Conservation (phyloP, 352 stramenopile genomes). For the Globisporangium barbulae region DNA sequence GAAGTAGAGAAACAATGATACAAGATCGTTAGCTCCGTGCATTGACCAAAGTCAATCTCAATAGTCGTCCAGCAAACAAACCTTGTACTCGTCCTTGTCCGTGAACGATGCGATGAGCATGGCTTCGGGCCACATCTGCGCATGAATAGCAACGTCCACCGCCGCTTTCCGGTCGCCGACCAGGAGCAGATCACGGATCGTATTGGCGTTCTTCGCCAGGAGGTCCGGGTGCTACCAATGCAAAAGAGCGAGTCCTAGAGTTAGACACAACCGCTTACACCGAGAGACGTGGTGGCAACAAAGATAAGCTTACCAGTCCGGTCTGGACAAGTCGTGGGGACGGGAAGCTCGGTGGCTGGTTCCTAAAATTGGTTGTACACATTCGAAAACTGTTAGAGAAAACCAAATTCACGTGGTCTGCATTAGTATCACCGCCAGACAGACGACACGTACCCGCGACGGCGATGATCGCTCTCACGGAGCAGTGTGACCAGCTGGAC, state of each 20-base stretch:
- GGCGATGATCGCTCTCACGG: conserved; percentile 63
- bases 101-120: conserved; percentile 87
- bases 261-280: background rate
- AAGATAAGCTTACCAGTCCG: conserved; percentile 26
- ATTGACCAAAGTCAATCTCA: background rate
- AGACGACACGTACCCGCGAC: conserved; percentile 33
- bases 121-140: conserved; percentile 85
- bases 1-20: conserved; percentile 2
- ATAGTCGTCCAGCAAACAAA: background rate
- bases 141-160: conserved; percentile 69
- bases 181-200: conserved; percentile 70
- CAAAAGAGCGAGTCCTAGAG: background rate
- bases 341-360: conserved; percentile 42
- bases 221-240: conserved; percentile 49
- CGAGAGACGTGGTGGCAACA: background rate
- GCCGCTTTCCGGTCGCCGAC: conserved; percentile 73
- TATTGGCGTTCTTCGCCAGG: conserved; percentile 39
- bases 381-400: background rate
- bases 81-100: conserved; percentile 84
- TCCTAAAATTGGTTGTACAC: conserved; percentile 15
- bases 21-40: conserved; percentile 10
- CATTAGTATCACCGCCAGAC: background rate
- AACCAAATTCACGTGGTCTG: background rate
- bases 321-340: conserved; percentile 37
- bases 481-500: conserved; percentile 63